phyloP scores from a whole-genome alignment of 768 basidiomycete species.

The Mycena epipterygia region DNA sequence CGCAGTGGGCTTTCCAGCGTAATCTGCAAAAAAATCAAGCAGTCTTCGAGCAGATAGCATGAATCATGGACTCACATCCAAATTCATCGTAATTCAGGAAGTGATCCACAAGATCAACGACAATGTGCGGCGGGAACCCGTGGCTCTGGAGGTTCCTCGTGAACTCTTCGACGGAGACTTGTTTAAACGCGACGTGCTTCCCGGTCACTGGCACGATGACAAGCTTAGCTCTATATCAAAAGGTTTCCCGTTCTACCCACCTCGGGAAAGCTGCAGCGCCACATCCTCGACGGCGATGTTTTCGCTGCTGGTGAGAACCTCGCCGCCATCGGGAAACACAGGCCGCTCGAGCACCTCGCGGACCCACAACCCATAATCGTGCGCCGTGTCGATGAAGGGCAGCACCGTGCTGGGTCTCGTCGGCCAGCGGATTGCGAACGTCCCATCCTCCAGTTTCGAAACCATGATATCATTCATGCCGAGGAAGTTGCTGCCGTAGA shows the following conservation, averaged over 20 bases:
- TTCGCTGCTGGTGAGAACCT: not conserved
- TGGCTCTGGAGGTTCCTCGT: not conserved
- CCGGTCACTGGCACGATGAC: not conserved
- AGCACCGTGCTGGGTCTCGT: not conserved
- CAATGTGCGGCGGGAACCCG: not conserved
- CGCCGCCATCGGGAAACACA: not conserved
- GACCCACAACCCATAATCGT: not conserved
- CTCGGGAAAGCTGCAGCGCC: not conserved
- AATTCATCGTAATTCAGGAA: not conserved
- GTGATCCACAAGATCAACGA: not conserved
- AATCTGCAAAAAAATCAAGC: not conserved
- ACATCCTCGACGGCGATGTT: not conserved
- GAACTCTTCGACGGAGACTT: not conserved
- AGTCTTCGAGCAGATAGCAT: not conserved
- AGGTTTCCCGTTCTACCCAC: not conserved
- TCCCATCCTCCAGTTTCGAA: not conserved
- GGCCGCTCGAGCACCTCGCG: not conserved
- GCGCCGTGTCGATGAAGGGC: conserved; percentile 14
- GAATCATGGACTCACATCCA: not conserved
- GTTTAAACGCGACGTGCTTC: not conserved
- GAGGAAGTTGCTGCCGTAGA: conserved; percentile 6
- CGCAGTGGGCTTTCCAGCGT: not conserved
- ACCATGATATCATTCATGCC: not conserved
- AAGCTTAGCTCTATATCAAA: not conserved
- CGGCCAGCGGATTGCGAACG: not conserved